A percentile compares a stretch with the other conserved stretches of the same genome.
phyloP scores from a whole-genome alignment of 768 basidiomycete species.

The Xerocomus brunneocitrinus region DNA sequence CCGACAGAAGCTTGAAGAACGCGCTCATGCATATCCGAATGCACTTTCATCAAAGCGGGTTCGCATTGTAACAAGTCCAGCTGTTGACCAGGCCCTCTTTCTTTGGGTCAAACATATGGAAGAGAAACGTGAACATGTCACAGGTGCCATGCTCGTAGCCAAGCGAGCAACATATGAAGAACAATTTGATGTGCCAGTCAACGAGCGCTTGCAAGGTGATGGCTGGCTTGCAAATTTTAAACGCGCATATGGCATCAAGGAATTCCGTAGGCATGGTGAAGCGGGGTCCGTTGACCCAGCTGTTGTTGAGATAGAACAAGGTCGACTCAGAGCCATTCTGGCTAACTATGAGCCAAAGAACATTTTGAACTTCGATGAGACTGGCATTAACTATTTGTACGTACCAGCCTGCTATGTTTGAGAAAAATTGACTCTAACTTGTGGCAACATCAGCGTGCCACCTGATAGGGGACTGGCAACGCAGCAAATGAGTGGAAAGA shows the following conservation, averaged over 20 bases:
- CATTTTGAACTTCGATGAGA: not conserved
- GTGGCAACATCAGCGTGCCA: not conserved
- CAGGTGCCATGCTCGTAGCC: not conserved
- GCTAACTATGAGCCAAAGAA: not conserved
- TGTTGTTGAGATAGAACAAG: not conserved
- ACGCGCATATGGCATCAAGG: not conserved
- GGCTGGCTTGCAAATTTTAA: not conserved
- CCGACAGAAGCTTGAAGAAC: not conserved
- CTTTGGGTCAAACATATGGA: not conserved
- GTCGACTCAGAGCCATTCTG: not conserved
- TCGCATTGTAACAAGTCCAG: not conserved
- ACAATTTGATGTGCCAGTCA: not conserved
- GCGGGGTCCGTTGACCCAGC: not conserved
- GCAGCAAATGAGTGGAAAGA: slow-evolving; percentile 17
- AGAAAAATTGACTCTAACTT: too few relatives aligned
- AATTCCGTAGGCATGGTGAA: not conserved
- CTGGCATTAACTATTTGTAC: not conserved
- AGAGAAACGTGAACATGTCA: not conserved
- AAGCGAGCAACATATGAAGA: not conserved
- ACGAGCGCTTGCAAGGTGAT: not conserved
- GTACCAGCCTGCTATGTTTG: too few relatives aligned
- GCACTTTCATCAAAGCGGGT: not conserved
- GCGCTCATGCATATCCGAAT: not conserved
- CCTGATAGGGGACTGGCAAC: slow-evolving; percentile 20
- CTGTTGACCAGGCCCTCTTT: not conserved